These are phyloP conservation scores for Tolypocladium nubicola DNA, from an alignment of 2,329 filamentous ascomycete genomes.

Conservation along the genomic window DNA sequence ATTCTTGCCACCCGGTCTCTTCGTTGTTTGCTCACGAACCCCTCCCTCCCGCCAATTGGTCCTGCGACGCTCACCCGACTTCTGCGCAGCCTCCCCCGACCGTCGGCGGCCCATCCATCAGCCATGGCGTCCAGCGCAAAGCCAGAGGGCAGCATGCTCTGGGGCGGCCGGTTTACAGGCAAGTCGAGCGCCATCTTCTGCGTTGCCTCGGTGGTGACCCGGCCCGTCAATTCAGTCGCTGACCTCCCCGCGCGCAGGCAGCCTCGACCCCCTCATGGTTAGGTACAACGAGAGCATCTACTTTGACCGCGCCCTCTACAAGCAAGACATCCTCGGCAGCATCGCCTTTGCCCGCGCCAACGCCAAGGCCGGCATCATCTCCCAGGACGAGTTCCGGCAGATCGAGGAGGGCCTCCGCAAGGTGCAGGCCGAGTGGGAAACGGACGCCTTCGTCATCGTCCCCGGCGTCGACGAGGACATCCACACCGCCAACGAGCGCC, in stretches of 20 bases:
- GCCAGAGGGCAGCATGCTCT: slow-evolving; percentile 20
- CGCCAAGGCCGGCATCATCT: slow-evolving; percentile 63
- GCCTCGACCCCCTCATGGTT: slow-evolving; percentile 75
- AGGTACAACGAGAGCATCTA: slow-evolving; percentile 75
- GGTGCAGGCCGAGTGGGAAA: slow-evolving; percentile 43
- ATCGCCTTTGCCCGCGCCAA: slow-evolving; percentile 80
- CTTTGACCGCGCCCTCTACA: slow-evolving; percentile 69
- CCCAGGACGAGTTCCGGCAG: slow-evolving; percentile 57
- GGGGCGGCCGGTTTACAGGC: slow-evolving; percentile 43
- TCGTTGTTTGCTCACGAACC: background rate
- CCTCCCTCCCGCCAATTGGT: background rate
- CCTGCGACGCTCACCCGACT: background rate
- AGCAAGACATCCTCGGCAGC: slow-evolving; percentile 68
- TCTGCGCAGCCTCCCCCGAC: background rate
- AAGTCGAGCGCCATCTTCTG: slow-evolving; percentile 7
- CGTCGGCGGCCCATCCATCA: background rate
- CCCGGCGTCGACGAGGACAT: slow-evolving; percentile 48
- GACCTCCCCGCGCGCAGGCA: slow-evolving; percentile 38
- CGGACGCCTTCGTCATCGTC: slow-evolving; percentile 37
- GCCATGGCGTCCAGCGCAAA: slow-evolving; percentile 18
- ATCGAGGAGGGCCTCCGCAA: slow-evolving; percentile 61
- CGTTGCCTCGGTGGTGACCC: background rate
- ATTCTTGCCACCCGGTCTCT: background rate
- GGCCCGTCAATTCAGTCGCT: slow-evolving; percentile 4
- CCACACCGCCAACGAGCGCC: slow-evolving; percentile 61